phyloP scores from a whole-genome alignment of 768 basidiomycete genomes.

The Russula earlei region DNA sequence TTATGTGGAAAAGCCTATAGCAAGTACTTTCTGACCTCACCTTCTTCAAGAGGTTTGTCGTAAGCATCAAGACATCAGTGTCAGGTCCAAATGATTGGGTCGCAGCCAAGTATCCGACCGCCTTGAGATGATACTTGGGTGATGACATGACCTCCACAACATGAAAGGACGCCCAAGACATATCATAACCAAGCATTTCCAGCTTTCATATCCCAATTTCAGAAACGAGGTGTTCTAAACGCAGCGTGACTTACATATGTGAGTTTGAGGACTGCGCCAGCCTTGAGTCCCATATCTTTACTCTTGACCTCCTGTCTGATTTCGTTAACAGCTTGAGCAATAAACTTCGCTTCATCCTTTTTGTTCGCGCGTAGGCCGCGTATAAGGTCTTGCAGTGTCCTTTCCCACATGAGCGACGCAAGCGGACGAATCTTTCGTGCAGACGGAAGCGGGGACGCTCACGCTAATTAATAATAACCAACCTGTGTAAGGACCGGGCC shows the following conservation, averaged over 20 bases:
- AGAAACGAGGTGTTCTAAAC: slow-evolving; percentile 15
- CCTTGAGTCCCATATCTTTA: slow-evolving; percentile 96
- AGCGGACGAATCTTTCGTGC: background rate
- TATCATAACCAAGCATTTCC: slow-evolving; percentile 94
- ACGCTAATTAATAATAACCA: background rate
- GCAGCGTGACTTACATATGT: slow-evolving; percentile 68
- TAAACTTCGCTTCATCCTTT: slow-evolving; percentile 85
- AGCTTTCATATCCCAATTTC: slow-evolving; percentile 44
- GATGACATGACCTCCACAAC: slow-evolving; percentile 99
- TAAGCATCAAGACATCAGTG: slow-evolving; percentile 95
- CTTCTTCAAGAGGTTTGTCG: slow-evolving; percentile 93
- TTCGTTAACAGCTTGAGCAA: slow-evolving; percentile 88
- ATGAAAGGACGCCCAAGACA: slow-evolving; percentile 93
- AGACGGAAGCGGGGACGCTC: background rate
- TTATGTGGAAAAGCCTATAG: slow-evolving; percentile 17
- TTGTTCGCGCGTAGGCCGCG: slow-evolving; percentile 94
- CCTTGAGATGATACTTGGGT: slow-evolving; percentile 82
- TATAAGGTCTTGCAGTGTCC: slow-evolving; percentile 91
- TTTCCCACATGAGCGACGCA: slow-evolving; percentile 74
- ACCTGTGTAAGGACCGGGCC: background rate
- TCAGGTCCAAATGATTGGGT: slow-evolving; percentile 84
- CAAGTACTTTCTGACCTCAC: slow-evolving; percentile 32
- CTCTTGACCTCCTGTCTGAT: slow-evolving; percentile 84
- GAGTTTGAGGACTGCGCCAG: slow-evolving; percentile 88
- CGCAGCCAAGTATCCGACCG: slow-evolving; percentile 91